A percentile compares a stretch with the other conserved stretches of the same genome.
Conservation (phyloP, 768 basidiomycete species). For the Pleurotus giganteus region DNA sequence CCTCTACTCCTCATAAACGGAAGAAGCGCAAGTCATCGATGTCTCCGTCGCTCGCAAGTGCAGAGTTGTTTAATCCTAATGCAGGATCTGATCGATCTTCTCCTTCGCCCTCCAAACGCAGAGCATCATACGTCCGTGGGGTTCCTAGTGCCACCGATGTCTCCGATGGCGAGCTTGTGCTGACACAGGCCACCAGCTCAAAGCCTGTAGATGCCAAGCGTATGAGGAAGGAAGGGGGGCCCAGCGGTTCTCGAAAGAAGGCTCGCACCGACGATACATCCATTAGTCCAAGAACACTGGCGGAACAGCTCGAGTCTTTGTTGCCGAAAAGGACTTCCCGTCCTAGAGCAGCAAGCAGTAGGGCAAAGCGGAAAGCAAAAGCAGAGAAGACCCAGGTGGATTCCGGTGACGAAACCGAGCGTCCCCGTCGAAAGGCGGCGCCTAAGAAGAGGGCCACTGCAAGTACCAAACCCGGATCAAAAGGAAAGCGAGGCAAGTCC, state of each 20-base stretch:
- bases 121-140: background rate
- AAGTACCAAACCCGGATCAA: background rate
- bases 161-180: background rate
- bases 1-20: slow-evolving; percentile 2
- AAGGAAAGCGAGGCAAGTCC: background rate
- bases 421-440: background rate
- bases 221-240: background rate
- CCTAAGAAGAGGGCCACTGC: background rate
- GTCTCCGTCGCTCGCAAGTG: background rate
- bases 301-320: background rate
- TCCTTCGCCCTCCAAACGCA: background rate
- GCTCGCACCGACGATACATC: background rate
- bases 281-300: background rate
- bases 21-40: background rate
- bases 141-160: background rate
- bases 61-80: background rate
- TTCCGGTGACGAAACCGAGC: slow-evolving; percentile 6
- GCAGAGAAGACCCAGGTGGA: background rate
- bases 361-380: slow-evolving; percentile 2
- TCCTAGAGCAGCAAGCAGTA: background rate
- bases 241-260: background rate
- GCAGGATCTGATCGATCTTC: background rate
- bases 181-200: background rate
- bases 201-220: background rate
- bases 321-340: slow-evolving; percentile 3